These are phyloP conservation scores for Warburgia ugandensis DNA, from an alignment of 164 flowering plant genomes.

Conservation along the genomic window DNA sequence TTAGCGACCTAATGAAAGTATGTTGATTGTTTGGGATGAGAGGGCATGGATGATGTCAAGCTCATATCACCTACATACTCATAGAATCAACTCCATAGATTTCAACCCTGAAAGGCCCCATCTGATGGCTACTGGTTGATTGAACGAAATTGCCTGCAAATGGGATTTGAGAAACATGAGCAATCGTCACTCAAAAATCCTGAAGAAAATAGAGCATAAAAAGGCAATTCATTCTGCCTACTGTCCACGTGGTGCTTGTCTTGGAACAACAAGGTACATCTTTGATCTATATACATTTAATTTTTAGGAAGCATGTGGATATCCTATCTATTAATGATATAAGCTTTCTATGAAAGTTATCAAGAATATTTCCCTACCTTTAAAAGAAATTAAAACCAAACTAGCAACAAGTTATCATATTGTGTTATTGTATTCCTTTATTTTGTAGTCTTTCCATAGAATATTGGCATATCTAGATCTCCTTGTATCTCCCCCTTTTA, in stretches of 20 bases:
- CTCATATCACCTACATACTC: constrained; percentile 47
- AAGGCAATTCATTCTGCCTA: constrained; percentile 79
- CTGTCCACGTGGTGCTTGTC: constrained; percentile 72
- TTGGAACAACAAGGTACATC: constrained; percentile 77
- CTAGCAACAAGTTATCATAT: no score
- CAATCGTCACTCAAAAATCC: constrained; percentile 20
- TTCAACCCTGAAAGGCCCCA: constrained; percentile 48
- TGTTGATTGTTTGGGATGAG: constrained; percentile 56
- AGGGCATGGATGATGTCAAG: constrained; percentile 39
- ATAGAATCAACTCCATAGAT: constrained; percentile 74
- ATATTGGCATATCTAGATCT: no score
- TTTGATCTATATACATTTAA: no score
- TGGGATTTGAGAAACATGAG: constrained; percentile 77
- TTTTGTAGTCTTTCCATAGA: no score
- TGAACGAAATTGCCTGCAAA: constrained; percentile 74
- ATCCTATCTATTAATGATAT: no score
- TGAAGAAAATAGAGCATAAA: constrained; percentile 38
- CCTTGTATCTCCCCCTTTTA: no score
- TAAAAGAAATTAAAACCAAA: no score
- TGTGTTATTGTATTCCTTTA: no score
- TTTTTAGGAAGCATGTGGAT: no score
- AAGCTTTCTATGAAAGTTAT: no score
- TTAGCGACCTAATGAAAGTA: constrained; percentile 38
- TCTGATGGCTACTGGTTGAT: constrained; percentile 78
- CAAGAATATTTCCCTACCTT: no score